Evolutionary conservation across 2,329 filamentous ascomycete genomes (phyloP), one percentile per base, ranked within the genome.

Genomic region (Alternaria ventricosa): DNA sequence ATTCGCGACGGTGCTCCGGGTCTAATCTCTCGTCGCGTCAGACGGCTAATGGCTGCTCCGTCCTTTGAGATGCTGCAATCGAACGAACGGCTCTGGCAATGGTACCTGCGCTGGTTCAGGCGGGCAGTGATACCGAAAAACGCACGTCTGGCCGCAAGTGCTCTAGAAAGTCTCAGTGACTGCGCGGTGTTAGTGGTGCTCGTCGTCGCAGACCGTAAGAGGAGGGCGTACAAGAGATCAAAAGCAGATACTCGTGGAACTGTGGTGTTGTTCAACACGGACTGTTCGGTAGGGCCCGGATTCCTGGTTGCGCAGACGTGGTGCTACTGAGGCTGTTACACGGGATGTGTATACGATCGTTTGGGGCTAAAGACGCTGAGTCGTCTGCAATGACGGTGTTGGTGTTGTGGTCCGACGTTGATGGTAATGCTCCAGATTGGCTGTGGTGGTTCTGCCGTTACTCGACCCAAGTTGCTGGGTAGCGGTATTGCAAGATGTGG

Each of bases 271-370:
- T 77, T 71, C 73, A 72, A 76, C 69, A 72, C 73, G 63, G 64
- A 78, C 78, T 61, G 66, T 68, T 80, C 73, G 76, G 77, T 76
- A 76, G 71, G 72, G 75, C 79, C 82, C 81, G 77, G 68, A 78
- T 80, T 79, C 78, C 80, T 80, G 82, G 81, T 82, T 78, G 82
- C 79, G 82, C 81, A 84, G 80, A 81, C 75, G 79, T 77, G 75
- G 81, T 81, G 81, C 78, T 74, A 82, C 82, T 78, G 54, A 47
- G 70, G 71, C 62, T 66, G 79, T 80, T 63, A 72, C 72, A 79
- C 77, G 71, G 70, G 72, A 77, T 79, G 76, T 79, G 77, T 71
- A 70, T 64, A 64, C 59, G 72, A 70, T 71, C 69, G 68, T 67
- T 79, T 74, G 28, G 76, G 76, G 73, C 73, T 51, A 76, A 76